phyloP scores from a whole-genome alignment of 2,329 filamentous ascomycete species.

The Penicillium sumatraense region DNA sequence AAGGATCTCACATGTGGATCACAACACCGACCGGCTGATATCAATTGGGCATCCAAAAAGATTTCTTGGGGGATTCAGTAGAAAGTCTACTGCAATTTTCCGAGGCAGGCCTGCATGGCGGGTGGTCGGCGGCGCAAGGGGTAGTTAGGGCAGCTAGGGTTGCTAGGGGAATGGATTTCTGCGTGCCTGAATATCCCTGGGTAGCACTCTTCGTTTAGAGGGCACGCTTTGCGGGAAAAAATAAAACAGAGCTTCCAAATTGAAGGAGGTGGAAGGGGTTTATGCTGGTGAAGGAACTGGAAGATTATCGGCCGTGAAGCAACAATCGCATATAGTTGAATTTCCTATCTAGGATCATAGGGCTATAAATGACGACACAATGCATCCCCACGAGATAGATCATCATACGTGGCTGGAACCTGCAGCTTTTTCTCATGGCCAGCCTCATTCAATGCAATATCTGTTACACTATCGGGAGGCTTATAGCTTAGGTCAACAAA shows the following conservation, averaged over 20 bases:
- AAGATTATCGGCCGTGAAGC: not conserved
- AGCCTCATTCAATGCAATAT: not conserved
- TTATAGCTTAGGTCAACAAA: not conserved
- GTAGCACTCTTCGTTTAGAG: not conserved
- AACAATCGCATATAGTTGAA: not conserved
- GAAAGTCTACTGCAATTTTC: not conserved
- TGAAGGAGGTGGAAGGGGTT: not conserved
- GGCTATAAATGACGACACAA: not conserved
- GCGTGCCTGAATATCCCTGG: conserved; percentile 14
- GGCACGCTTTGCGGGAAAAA: not conserved
- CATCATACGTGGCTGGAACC: not conserved
- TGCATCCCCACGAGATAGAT: not conserved
- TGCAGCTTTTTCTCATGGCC: not conserved
- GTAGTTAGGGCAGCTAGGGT: conserved; percentile 1
- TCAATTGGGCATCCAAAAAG: not conserved
- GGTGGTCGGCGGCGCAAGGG: conserved; percentile 4
- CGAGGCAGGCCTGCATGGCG: not conserved
- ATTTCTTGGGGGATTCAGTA: not conserved
- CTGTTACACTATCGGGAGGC: not conserved
- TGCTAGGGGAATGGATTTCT: conserved; percentile 8
- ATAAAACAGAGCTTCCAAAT: not conserved
- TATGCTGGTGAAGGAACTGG: not conserved
- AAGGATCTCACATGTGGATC: conserved; percentile 6
- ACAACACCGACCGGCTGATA: not conserved
- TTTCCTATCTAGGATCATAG: not conserved